Base-by-base conservation (phyloP, 768 basidiomycete genomes). In the Trametes cubensis region DNA sequence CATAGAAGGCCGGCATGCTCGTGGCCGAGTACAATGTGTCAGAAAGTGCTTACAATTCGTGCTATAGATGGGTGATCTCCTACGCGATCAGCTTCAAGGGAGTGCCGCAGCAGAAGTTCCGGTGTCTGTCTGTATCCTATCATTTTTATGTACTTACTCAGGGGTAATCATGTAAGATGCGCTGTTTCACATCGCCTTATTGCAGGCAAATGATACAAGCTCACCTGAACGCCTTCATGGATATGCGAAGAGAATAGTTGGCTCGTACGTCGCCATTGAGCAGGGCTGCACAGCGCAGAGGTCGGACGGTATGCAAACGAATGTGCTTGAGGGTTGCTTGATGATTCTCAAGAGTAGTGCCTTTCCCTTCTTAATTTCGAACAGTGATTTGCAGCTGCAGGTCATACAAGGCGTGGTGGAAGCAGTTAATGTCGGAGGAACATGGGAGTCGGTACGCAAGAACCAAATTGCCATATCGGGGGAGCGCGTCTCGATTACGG, bases 381-480 rank as follows among this genome's bases (percentile, higher is more conserved):
- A n/a, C n/a, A n/a, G n/a, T n/a, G n/a, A 18, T 8, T 15, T 51
- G 34, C n/a, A 4, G 34, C 20, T 21, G n/a, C 11, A n/a, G 13
- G 34, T 11, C 4, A 25, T 23, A 38, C 25, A 58, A 42, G 18
- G 25, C 6, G 46, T 20, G 38, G 39, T 58, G 25, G 46, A 14
- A 10, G 23, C 48, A 50, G 18, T 28, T 50, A 50, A 58, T 58
- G 57, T 58, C 57, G 57, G 57, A 17, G 46, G 57, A 60, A 54
- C 52, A 41, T 54, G 41, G 51, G 52, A 40, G 50, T 17, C 6
- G 25, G 13, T 8, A 26, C 14, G 42, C 25, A 48, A 41, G 51
- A 40, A 23, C 20, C 30, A 26, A 50, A 30, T 57, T 66, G 47
- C 65, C 62, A 58, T 54, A 61, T 61, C 46, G 46, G 65, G 66